These are phyloP conservation scores for Fusarium protoensiforme DNA, from an alignment of 2,329 filamentous ascomycete genomes.

Conservation along the genomic window DNA sequence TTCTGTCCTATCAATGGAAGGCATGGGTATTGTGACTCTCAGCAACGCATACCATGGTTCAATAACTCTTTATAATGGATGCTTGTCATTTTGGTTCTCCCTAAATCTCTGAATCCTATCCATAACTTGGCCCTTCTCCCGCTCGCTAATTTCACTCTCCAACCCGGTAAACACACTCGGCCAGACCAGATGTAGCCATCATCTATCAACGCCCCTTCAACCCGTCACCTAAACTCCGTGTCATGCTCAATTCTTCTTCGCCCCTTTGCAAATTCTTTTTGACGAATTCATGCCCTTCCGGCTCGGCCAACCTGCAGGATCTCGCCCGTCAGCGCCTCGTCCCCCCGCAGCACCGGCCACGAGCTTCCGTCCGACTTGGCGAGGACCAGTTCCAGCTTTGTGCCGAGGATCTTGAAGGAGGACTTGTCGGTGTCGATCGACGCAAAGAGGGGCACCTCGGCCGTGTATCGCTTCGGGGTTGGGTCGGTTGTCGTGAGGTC, in stretches of 20 bases:
- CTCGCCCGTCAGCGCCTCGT: conserved; percentile 76
- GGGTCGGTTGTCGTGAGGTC: conserved; percentile 88
- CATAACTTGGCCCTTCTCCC: not conserved
- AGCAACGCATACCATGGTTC: not conserved
- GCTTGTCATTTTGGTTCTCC: not conserved
- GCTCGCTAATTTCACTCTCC: conserved; percentile 11
- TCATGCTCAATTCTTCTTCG: conserved; percentile 19
- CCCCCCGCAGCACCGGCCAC: conserved; percentile 87
- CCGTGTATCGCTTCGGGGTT: conserved; percentile 80
- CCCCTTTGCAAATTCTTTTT: not conserved
- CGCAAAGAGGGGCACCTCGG: conserved; percentile 79
- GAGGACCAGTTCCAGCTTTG: conserved; percentile 86
- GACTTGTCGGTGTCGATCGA: conserved; percentile 80
- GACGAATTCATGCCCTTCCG: conserved; percentile 63
- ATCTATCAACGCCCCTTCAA: conserved; percentile 30
- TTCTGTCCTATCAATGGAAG: not conserved
- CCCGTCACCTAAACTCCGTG: conserved; percentile 28
- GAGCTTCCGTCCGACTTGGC: conserved; percentile 77
- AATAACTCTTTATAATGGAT: not conserved
- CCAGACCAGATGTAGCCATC: not conserved
- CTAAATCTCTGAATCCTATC: not conserved
- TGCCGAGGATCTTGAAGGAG: conserved; percentile 84
- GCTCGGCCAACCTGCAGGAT: conserved; percentile 92
- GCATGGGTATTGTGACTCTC: not conserved
- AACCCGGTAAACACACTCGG: not conserved